Evolutionary conservation across 1,284 basidiomycete genomes (phyloP), one percentile per base, ranked within the genome.

Genomic region (Trametes versicolor): DNA sequence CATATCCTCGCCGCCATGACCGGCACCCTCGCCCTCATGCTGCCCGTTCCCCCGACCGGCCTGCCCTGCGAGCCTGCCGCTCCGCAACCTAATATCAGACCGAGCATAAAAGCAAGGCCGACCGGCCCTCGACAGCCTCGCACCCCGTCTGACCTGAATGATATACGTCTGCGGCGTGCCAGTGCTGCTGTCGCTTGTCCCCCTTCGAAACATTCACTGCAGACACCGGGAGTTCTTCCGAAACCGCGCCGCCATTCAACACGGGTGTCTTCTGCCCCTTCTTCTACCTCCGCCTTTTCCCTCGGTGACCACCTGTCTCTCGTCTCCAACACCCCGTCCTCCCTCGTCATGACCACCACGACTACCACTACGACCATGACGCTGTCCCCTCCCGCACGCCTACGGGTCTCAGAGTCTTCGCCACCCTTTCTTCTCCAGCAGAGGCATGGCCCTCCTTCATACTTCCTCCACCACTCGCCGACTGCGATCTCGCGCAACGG

Each of bases 131-230:
- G 64, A 39, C 67, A 53, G 48, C 61, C 63, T 52, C 68, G 68
- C 60, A 61, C 43, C 49, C 68, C 62, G 58, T 60, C 53, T 47
- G 68, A 69, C 57, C 47, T 65, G 58, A 61, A 60, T 64, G 62
- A 65, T 65, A 58, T 47, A 66, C 60, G 63, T 63, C 63, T 54
- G 58, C 58, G 58, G 57, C 61, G 62, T 62, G 68, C 61, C 65
- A 69, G 58, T 69, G 43, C 53, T 34, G 53, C 63, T 64, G 67
- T 64, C 64, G 54, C 48, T 21, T 48, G 60, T 37, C 7, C 65
- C 41, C 39, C 49, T 65, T 65, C 68, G 62, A 54, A 69, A 66
- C 65, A 67, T 62, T 65, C 61, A 53, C 58, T 51, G 34, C 63
- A 39, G 52, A 57, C 60, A 60, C 68, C 63, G 68, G 63, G 53